phyloP scores from a whole-genome alignment of 2,329 filamentous ascomycete genomes.

The Fusarium pilosicola region DNA sequence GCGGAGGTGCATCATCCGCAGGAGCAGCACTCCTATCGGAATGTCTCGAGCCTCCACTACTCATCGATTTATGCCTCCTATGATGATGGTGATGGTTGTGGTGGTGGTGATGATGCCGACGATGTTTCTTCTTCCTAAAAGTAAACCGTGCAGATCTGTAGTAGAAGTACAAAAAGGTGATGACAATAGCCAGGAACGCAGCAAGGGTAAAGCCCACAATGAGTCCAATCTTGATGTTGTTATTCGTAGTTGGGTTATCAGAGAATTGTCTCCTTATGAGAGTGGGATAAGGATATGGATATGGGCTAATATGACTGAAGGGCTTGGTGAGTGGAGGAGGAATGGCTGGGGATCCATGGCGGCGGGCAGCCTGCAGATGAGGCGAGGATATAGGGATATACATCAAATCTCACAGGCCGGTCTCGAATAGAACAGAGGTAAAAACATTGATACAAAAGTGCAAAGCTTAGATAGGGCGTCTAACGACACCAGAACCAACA shows the following conservation, averaged over 20 bases:
- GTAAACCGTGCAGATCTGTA: slow-evolving; percentile 51
- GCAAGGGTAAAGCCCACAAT: slow-evolving; percentile 55
- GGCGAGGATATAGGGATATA: slow-evolving; percentile 44
- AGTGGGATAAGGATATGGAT: background rate
- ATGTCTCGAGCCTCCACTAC: slow-evolving; percentile 48
- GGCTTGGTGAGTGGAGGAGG: slow-evolving; percentile 12
- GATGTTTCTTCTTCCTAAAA: slow-evolving; percentile 41
- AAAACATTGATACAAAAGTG: slow-evolving; percentile 26
- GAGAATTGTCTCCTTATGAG: slow-evolving; percentile 43
- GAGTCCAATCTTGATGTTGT: slow-evolving; percentile 56
- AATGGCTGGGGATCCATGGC: slow-evolving; percentile 9
- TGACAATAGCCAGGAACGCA: slow-evolving; percentile 51
- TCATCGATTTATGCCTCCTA: slow-evolving; percentile 42
- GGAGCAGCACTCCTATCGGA: slow-evolving; percentile 40
- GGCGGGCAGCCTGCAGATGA: slow-evolving; percentile 22
- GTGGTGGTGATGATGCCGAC: slow-evolving; percentile 1
- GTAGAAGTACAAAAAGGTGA: slow-evolving; percentile 54
- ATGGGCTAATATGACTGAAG: background rate
- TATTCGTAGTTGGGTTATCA: slow-evolving; percentile 44
- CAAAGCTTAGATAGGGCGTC: slow-evolving; percentile 14
- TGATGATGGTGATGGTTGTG: background rate
- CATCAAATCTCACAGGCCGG: slow-evolving; percentile 38
- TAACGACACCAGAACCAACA: slow-evolving; percentile 12
- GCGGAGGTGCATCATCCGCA: slow-evolving; percentile 22
- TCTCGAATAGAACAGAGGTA: background rate